Percentiles rank a stretch among this genome's conserved stretches.
Conservation (phyloP, 768 basidiomycete genomes). For the Cantharellus anzutake region DNA sequence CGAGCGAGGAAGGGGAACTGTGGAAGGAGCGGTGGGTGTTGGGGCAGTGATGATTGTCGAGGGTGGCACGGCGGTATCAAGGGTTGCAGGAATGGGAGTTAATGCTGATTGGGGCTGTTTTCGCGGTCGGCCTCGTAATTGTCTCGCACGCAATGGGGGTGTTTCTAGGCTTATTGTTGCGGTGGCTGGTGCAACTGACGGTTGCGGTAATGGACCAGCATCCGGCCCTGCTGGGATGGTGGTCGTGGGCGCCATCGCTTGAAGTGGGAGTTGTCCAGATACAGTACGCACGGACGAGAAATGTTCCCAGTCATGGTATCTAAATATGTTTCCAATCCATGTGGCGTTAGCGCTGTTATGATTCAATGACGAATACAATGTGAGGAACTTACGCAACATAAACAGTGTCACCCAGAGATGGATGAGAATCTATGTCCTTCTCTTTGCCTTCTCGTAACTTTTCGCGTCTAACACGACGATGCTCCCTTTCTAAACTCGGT, state of each 20-base stretch:
- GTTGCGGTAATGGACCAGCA: neutral
- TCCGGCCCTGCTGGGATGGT: neutral
- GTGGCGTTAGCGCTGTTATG: neutral
- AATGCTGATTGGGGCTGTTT: neutral
- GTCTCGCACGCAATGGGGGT: slow-evolving; percentile 12
- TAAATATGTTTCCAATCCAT: neutral
- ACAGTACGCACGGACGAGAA: slow-evolving; percentile 86
- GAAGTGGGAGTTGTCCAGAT: slow-evolving; percentile 28
- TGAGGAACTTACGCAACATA: slow-evolving; percentile 61
- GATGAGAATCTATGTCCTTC: slow-evolving; percentile 6
- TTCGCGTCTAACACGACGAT: slow-evolving; percentile 24
- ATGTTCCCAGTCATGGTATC: slow-evolving; percentile 85
- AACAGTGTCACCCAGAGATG: slow-evolving; percentile 25
- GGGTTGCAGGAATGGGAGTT: neutral
- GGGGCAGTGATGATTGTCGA: slow-evolving; percentile 2
- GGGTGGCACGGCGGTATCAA: neutral
- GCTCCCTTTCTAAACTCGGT: slow-evolving; percentile 25
- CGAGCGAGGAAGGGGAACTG: slow-evolving; percentile 18
- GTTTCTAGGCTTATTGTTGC: neutral
- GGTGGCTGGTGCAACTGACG: neutral
- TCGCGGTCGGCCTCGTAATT: slow-evolving; percentile 16
- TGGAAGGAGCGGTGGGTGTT: neutral
- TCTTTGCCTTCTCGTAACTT: slow-evolving; percentile 18
- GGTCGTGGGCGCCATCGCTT: neutral
- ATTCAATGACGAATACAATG: neutral